Conservation (phyloP, 768 basidiomycete species). For the Lyophyllum semitale region DNA sequence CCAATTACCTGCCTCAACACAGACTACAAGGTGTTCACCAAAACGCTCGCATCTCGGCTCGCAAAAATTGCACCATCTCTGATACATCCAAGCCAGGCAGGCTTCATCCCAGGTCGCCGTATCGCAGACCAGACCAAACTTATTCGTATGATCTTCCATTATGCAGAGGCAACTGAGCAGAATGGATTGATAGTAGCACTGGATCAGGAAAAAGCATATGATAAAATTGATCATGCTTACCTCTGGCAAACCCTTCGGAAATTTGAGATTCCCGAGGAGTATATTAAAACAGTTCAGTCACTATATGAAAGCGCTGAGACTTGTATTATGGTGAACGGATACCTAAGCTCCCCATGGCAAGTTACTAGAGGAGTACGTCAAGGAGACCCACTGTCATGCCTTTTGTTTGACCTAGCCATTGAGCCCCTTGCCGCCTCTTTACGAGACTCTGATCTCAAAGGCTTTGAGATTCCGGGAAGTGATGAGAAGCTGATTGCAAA, state of each 20-base stretch:
- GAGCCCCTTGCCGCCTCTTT: no score
- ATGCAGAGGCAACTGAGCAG: no score
- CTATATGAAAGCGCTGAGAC: neutral
- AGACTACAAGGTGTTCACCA: no score
- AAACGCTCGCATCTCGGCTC: neutral
- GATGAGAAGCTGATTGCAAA: no score
- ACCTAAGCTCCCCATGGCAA: neutral
- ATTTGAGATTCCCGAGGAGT: no score
- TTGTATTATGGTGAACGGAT: neutral
- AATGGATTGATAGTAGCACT: no score
- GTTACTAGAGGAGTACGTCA: neutral
- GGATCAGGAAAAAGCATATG: no score
- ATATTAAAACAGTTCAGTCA: neutral
- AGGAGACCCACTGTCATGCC: neutral
- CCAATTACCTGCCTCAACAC: neutral
- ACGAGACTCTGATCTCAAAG: neutral
- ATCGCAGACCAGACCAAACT: neutral
- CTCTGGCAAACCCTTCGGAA: no score
- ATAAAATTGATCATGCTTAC: neutral
- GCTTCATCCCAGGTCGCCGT: neutral
- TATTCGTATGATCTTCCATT: neutral
- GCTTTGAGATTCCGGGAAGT: neutral
- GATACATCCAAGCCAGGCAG: neutral
- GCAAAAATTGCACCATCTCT: neutral
- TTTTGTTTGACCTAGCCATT: no score